phyloP scores from a whole-genome alignment of 1,139 yeast genomes.

The Pichiaceae sp. region DNA sequence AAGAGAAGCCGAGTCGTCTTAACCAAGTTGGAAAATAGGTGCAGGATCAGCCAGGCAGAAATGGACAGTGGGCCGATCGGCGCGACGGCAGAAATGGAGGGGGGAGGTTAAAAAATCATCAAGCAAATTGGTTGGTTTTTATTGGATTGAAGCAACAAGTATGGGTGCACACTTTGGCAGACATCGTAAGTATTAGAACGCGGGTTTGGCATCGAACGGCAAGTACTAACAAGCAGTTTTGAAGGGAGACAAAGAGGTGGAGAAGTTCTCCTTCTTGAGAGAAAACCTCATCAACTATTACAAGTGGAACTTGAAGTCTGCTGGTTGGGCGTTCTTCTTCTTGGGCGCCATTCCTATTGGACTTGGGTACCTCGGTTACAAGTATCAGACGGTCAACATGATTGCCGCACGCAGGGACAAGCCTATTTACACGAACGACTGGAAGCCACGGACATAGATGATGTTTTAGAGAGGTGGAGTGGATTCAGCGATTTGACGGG shows the following conservation, averaged over 20 bases:
- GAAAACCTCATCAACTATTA: constrained; percentile 25
- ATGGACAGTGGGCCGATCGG: background rate
- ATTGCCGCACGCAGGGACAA: constrained; percentile 22
- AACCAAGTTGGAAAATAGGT: no score
- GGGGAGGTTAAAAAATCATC: background rate
- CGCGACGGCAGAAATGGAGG: background rate
- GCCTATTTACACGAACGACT: constrained; percentile 21
- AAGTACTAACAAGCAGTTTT: constrained; percentile 13
- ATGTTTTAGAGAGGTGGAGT: background rate
- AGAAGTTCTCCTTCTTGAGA: constrained; percentile 24
- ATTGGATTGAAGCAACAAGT: constrained; percentile 1
- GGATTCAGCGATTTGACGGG: no score
- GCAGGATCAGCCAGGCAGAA: no score
- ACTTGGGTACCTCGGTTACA: constrained; percentile 24
- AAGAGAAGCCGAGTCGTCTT: no score
- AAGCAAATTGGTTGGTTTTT: background rate
- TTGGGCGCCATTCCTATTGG: constrained; percentile 26
- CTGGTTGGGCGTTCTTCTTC: constrained; percentile 22
- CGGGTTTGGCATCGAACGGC: background rate
- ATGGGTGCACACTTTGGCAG: constrained; percentile 27
- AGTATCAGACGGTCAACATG: constrained; percentile 19
- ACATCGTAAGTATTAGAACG: constrained; percentile 21
- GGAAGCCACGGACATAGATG: constrained; percentile 25
- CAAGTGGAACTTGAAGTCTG: constrained; percentile 25
- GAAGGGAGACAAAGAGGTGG: constrained; percentile 22